These are phyloP conservation scores for Ceratocystis variospora DNA, from an alignment of 2,329 filamentous ascomycete species.

Conservation along the genomic window DNA sequence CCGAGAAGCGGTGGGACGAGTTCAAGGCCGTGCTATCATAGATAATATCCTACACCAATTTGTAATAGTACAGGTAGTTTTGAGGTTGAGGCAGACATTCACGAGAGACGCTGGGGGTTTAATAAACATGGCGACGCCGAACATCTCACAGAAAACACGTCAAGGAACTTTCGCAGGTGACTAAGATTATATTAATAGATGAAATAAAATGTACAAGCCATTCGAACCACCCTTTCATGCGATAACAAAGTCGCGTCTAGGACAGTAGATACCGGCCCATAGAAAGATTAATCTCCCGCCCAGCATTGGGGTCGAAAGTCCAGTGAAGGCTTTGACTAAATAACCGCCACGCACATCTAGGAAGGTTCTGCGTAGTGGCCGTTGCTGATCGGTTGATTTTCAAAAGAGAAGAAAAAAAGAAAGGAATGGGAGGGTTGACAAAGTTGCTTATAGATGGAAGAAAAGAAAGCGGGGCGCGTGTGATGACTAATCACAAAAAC, in stretches of 20 bases:
- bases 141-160: too few species aligned
- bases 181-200: not conserved
- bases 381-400: slow-evolving; percentile 29
- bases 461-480: slow-evolving; percentile 1
- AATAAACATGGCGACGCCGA: too few species aligned
- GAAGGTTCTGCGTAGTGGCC: slow-evolving; percentile 23
- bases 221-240: slow-evolving; percentile 73
- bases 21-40: slow-evolving; percentile 27
- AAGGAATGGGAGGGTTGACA: slow-evolving; percentile 20
- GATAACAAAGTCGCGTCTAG: slow-evolving; percentile 44
- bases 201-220: slow-evolving; percentile 58
- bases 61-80: not conserved
- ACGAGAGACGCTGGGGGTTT: too few species aligned
- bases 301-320: slow-evolving; percentile 35
- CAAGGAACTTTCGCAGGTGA: not conserved
- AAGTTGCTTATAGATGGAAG: not conserved
- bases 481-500: slow-evolving; percentile 11
- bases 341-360: slow-evolving; percentile 15
- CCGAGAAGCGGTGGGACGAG: slow-evolving; percentile 20
- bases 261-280: slow-evolving; percentile 78
- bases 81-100: too few species aligned
- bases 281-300: slow-evolving; percentile 47
- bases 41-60: not conserved
- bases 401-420: slow-evolving; percentile 25
- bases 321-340: slow-evolving; percentile 16